Evolutionary conservation across 345 rosid genomes (phyloP), one percentile per base, ranked within the genome.

Genomic region (Gynandropsis gynandra): DNA sequence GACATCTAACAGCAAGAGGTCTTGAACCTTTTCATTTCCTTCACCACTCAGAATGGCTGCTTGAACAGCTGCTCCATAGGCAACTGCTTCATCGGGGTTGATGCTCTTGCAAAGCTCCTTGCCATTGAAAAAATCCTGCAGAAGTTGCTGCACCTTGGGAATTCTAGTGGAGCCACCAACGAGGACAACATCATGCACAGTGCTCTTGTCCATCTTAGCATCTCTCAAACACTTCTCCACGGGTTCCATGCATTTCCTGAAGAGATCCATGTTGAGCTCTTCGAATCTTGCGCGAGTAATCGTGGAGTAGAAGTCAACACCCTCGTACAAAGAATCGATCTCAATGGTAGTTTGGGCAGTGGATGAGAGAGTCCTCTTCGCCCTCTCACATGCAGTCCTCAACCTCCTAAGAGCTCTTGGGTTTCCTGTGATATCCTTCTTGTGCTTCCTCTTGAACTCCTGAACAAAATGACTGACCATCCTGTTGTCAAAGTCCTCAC

Each of bases 71-170:
- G 83, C 83, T 35, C 83, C 84, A 37, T 78, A 78, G 4, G 84
- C 84, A 47, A 78, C 84, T 10, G 84, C 84, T 62, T 78, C 84
- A 38, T 77, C 83, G 0, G 83, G 83, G 59, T 77, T 77, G 29
- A 76, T 74, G 68, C 75, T 76, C 72, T 76, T 76, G 76, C 81
- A 76, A 1, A 73, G 78, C 67, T 76, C 81, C 67, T 76, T 76
- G 3, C 81, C 82, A 16, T 76, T 76, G 56, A 76, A 76, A 58
- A 73, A 76, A 19, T 76, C 79, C 48, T 76, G 80, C 69, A 75
- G 58, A 1, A 75, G 64, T 50, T 75, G 80, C 24, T 75, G 82
- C 12, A 76, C 82, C 50, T 76, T 76, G 10, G 82, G 82, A 42
- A 76, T 76, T 52, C 82, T 70, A 15, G 82, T 77, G 8, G 79